A percentile compares a stretch with the other conserved stretches of the same genome.
Evolutionary conservation across 2,329 filamentous ascomycete genomes (phyloP).

Genomic region (Phaeosphaeria sp.): DNA sequence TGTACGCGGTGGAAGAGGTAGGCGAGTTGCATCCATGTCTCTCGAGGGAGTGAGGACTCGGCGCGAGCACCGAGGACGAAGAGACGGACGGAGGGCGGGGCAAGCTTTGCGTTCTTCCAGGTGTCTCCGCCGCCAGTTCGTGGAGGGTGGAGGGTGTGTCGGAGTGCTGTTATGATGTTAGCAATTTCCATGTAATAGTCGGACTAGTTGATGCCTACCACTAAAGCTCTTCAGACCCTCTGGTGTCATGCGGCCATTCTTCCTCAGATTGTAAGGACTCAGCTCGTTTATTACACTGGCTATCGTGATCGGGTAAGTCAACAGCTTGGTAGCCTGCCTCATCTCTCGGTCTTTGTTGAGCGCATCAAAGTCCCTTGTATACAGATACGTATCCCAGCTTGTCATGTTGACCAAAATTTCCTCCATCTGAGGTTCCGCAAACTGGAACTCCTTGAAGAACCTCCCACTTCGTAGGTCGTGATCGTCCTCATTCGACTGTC

Average conservation of each 20-base stretch:
- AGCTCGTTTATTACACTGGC: constrained; percentile 92
- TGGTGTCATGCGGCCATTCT: constrained; percentile 75
- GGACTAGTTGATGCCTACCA: constrained; percentile 62
- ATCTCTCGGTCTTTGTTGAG: constrained; percentile 90
- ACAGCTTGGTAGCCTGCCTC: constrained; percentile 87
- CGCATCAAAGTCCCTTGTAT: constrained; percentile 88
- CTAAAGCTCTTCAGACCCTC: constrained; percentile 95
- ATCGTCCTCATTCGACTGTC: constrained; percentile 97
- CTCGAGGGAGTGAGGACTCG: constrained; percentile 93
- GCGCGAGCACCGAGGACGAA: constrained; percentile 95
- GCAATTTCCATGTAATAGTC: background rate
- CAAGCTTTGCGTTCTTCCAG: constrained; percentile 80
- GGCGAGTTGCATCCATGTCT: constrained; percentile 93
- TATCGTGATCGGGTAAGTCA: constrained; percentile 93
- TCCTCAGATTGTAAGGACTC: constrained; percentile 85
- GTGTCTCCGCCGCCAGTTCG: constrained; percentile 74
- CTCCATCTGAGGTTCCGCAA: constrained; percentile 87
- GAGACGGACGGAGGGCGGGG: constrained; percentile 85
- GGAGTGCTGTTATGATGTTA: constrained; percentile 67
- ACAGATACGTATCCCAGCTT: constrained; percentile 97
- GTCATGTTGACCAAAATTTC: constrained; percentile 96
- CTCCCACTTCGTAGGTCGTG: constrained; percentile 91
- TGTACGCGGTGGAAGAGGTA: constrained; percentile 92
- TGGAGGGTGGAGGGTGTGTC: constrained; percentile 92
- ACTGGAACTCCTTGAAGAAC: constrained; percentile 92